Conservation (phyloP, 768 basidiomycete genomes). For the Lentinula detonsa region DNA sequence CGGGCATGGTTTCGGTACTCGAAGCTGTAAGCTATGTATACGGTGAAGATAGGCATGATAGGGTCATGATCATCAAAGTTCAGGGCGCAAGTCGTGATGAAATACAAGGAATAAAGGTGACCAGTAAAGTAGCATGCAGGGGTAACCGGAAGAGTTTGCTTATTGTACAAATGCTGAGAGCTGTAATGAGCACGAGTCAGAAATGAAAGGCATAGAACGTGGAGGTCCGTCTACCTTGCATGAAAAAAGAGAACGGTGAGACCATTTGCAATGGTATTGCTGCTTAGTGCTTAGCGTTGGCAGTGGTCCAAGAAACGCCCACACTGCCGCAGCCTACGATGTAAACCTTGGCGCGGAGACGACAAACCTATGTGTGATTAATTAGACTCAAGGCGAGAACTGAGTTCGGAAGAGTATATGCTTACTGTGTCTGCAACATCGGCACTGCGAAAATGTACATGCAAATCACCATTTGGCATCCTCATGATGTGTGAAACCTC, state of each 20-base stretch:
- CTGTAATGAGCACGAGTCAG: too few species aligned
- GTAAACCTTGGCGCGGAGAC: conserved; percentile 67
- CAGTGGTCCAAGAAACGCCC: conserved; percentile 66
- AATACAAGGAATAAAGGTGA: background rate
- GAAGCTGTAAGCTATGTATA: background rate
- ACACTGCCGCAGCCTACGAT: conserved; percentile 77
- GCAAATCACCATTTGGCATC: conserved; percentile 74
- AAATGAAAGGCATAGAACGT: background rate
- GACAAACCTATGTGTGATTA: conserved; percentile 52
- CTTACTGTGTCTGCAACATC: conserved; percentile 79
- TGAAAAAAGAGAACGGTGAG: background rate
- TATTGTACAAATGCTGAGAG: conserved; percentile 1
- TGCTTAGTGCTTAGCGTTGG: conserved; percentile 34
- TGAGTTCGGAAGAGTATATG: conserved; percentile 4
- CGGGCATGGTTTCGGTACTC: conserved; percentile 1
- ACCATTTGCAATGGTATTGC: too few species aligned
- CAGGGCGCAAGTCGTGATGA: background rate
- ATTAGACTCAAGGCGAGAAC: background rate
- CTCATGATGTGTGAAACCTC: conserved; percentile 68
- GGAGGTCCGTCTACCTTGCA: background rate
- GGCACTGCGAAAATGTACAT: conserved; percentile 65
- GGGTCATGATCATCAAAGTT: background rate
- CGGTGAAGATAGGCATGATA: background rate
- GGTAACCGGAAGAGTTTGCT: background rate
- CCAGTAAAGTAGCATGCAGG: conserved; percentile 3